phyloP scores from a whole-genome alignment of 371 early-diverging fungal genomes.

The Mucor ambiguus region DNA sequence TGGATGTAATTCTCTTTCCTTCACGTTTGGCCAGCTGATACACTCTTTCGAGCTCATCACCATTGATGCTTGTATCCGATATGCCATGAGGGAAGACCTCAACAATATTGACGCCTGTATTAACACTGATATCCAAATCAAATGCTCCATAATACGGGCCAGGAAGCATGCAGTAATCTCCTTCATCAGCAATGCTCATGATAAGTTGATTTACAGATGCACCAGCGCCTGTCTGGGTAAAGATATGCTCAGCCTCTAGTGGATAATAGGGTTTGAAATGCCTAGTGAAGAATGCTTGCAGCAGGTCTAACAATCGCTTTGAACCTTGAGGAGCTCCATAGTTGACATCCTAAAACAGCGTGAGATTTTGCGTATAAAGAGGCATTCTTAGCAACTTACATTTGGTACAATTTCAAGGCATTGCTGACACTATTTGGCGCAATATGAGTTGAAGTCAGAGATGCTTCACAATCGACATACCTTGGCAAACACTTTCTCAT shows the following conservation, averaged over 20 bases:
- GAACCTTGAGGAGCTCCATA: constrained; percentile 61
- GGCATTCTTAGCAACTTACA: background rate
- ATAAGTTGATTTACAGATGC: constrained; percentile 63
- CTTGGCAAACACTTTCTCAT: constrained; percentile 45
- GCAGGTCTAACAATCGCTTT: constrained; percentile 42
- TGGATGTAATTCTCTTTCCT: constrained; percentile 48
- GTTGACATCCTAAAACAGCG: constrained; percentile 37
- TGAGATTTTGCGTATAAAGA: background rate
- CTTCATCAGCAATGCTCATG: constrained; percentile 65
- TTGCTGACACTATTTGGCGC: background rate
- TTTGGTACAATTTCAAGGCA: constrained; percentile 10
- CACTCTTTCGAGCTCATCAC: constrained; percentile 44
- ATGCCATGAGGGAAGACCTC: constrained; percentile 39
- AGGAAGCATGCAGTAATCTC: constrained; percentile 73
- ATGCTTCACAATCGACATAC: constrained; percentile 23
- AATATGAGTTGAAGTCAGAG: background rate
- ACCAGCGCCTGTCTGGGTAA: constrained; percentile 71
- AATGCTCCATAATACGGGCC: constrained; percentile 80
- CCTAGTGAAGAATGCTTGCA: constrained; percentile 63
- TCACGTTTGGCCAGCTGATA: constrained; percentile 33
- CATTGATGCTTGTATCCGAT: constrained; percentile 32
- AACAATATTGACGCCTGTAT: constrained; percentile 54
- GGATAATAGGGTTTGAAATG: constrained; percentile 55
- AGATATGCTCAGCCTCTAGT: constrained; percentile 55
- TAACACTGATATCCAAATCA: constrained; percentile 58